Conservation (phyloP, 768 basidiomycete genomes). For the Mycena crocata region DNA sequence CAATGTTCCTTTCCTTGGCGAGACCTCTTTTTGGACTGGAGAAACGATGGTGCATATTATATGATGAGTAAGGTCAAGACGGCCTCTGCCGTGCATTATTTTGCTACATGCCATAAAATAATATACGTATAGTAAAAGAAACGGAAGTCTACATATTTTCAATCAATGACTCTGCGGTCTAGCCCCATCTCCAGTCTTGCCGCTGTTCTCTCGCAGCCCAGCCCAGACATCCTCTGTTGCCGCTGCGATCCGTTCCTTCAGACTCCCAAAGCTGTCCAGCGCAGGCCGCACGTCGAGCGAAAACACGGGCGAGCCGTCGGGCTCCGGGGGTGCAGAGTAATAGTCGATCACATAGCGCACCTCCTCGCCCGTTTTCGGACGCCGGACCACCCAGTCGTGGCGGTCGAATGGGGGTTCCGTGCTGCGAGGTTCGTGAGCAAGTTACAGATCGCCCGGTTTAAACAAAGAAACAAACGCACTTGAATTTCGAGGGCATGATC, state of each 20-base stretch:
- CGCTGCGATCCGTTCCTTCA: constrained; percentile 77
- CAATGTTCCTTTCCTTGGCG: too few relatives aligned
- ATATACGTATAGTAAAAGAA: not conserved
- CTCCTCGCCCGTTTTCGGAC: constrained; percentile 81
- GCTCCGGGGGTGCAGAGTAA: constrained; percentile 91
- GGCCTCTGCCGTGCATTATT: constrained; percentile 12
- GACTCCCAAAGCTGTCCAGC: constrained; percentile 82
- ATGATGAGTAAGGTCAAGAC: not conserved
- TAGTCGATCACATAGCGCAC: constrained; percentile 99
- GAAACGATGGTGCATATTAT: too few relatives aligned
- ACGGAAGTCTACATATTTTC: too few relatives aligned
- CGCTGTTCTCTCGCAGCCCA: constrained; percentile 50
- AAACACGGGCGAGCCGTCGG: constrained; percentile 94
- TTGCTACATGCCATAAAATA: constrained; percentile 13
- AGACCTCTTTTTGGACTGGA: too few relatives aligned
- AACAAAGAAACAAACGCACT: constrained; percentile 77
- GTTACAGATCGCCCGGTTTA: too few relatives aligned
- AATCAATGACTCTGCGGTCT: constrained; percentile 7
- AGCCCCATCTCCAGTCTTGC: constrained; percentile 30
- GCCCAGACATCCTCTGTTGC: constrained; percentile 80
- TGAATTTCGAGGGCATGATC: constrained; percentile 90
- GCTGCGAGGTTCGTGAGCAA: constrained; percentile 54
- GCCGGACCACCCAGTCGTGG: constrained; percentile 96
- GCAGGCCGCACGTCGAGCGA: constrained; percentile 96
- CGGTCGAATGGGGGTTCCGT: constrained; percentile 95